phyloP scores from a whole-genome alignment of 305 asterid genomes.

The Solanum chacoense region DNA sequence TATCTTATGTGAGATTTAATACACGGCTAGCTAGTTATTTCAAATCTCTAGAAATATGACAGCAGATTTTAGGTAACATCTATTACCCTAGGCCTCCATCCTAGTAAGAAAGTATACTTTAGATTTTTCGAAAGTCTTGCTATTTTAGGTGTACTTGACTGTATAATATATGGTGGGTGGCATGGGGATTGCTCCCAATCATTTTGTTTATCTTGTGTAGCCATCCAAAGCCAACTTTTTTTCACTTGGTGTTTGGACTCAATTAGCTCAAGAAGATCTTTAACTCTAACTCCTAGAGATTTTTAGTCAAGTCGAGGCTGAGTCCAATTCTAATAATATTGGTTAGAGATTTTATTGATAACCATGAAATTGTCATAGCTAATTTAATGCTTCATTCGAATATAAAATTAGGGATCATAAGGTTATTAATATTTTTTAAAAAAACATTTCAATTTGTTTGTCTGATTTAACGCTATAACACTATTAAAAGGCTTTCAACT shows the following conservation, averaged over 20 bases:
- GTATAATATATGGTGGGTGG: background rate
- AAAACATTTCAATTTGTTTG: background rate
- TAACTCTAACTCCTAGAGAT: background rate
- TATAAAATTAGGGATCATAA: background rate
- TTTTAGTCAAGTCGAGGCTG: background rate
- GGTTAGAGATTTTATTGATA: background rate
- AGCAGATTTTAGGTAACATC: background rate
- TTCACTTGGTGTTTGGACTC: background rate
- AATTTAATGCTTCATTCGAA: background rate
- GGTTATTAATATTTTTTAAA: no score
- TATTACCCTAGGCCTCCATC: background rate
- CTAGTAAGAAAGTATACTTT: background rate
- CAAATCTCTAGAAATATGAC: background rate
- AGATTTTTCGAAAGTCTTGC: background rate
- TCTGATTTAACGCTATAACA: no score
- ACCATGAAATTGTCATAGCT: background rate
- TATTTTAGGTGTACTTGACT: background rate
- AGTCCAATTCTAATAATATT: background rate
- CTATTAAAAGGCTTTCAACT: background rate
- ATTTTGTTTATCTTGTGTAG: background rate
- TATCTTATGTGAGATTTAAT: background rate
- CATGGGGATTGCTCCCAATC: background rate
- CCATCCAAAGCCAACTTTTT: background rate
- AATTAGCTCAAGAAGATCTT: background rate
- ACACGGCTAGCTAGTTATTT: background rate